A percentile compares a stretch with the other conserved stretches of the same genome.
phyloP scores from a whole-genome alignment of 345 rosid species.

The Rubroshorea leprosula region DNA sequence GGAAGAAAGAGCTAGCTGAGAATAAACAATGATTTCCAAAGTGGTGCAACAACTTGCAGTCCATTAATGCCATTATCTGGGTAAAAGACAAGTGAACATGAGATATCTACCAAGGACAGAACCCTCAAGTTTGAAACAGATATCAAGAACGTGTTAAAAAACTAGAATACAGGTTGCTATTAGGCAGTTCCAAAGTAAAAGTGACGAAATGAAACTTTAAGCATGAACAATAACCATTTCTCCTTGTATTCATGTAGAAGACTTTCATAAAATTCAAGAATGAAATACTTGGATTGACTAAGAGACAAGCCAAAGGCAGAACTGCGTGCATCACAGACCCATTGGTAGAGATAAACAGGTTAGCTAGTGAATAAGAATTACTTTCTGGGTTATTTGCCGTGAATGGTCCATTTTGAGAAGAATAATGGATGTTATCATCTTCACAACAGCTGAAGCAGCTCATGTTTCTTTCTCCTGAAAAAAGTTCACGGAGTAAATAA shows the following conservation, averaged over 20 bases:
- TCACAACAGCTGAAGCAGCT: constrained; percentile 63
- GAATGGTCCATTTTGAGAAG: constrained; percentile 44
- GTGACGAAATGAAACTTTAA: background rate
- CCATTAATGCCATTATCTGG: too few species aligned
- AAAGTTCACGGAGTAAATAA: background rate
- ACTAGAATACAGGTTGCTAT: background rate
- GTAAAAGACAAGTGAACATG: constrained; percentile 5
- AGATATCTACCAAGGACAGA: background rate
- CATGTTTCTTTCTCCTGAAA: constrained; percentile 36
- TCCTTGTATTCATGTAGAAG: background rate
- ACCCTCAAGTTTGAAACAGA: too few species aligned
- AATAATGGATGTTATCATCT: constrained; percentile 47
- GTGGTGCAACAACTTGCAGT: too few species aligned
- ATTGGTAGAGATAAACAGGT: background rate
- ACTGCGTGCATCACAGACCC: background rate
- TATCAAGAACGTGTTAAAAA: background rate
- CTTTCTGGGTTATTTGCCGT: constrained; percentile 41
- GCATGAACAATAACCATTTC: background rate
- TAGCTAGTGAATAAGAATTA: constrained; percentile 14
- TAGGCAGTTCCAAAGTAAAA: background rate
- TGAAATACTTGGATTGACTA: background rate
- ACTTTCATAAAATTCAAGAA: background rate
- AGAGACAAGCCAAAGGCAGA: background rate
- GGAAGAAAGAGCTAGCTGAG: background rate
- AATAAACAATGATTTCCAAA: too few species aligned